Percentiles rank a stretch among this genome's conserved stretches.
Evolutionary conservation across 2,329 filamentous ascomycete genomes (phyloP).

Genomic region (Colletotrichum tamarilloi): DNA sequence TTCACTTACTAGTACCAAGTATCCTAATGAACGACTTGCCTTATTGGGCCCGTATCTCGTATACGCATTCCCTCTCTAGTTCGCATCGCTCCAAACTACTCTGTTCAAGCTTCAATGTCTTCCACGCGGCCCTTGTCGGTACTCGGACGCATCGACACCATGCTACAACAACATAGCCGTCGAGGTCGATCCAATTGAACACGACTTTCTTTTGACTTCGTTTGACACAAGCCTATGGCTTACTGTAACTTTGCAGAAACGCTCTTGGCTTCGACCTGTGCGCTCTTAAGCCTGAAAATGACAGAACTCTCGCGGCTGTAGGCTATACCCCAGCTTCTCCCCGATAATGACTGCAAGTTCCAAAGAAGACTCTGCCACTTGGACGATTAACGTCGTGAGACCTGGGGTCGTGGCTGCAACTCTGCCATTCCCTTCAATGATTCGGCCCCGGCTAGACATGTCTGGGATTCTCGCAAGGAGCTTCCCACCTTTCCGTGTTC

Average conservation of each 20-base stretch:
- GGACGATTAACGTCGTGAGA: background rate
- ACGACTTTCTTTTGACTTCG: background rate
- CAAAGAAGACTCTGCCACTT: background rate
- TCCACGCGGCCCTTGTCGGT: background rate
- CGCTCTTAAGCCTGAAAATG: background rate
- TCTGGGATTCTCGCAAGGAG: conserved; percentile 28
- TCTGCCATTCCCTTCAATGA: background rate
- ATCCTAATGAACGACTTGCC: background rate
- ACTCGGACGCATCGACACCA: background rate
- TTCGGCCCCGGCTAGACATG: background rate
- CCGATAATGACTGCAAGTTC: background rate
- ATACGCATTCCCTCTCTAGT: background rate
- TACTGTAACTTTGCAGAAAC: conserved; percentile 2
- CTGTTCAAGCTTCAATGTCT: background rate
- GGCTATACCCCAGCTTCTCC: background rate
- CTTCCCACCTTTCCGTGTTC: background rate
- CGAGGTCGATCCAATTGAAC: background rate
- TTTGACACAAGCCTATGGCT: background rate
- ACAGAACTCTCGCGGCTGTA: background rate
- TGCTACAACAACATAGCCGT: background rate
- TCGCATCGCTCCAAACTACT: background rate
- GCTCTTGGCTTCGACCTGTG: background rate
- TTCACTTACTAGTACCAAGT: background rate
- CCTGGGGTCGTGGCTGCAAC: background rate
- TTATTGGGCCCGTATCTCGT: conserved; percentile 9